Base-by-base conservation (phyloP, 257 asterid genomes). In the Linderniella brevidens region DNA sequence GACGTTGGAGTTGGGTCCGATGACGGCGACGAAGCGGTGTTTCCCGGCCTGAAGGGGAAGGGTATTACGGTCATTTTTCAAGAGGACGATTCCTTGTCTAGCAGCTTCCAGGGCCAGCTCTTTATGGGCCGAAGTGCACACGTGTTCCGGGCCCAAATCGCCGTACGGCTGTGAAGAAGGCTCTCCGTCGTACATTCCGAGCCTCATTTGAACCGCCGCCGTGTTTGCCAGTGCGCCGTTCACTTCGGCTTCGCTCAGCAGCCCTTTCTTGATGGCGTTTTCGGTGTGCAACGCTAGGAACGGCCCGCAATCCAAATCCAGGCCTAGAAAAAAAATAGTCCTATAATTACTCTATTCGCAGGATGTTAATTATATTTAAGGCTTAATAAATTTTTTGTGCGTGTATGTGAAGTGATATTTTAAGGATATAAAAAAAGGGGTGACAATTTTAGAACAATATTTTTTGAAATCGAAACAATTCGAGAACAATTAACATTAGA, bases 301-400 rank as follows among this genome's bases (percentile, higher is more conserved):
- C n/a, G 35, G 13, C 15, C 80, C 84, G 46, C 84, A 72, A 29
- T 61, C 70, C 73, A 70, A 58, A 46, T 70, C 78, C 72, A 74
- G 54, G 1, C 82, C 80, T 73, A 42, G 15, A 39, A 13, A 39
- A 9, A 39, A 10, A 11, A 39, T 39, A 9, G 9, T 10, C 13
- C 9, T 39, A 39, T 25, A 25, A 2, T 25, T 25, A 6, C 32
- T 25, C 32, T 3, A 25, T 25, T 25, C 32, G 32, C 32, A 6
- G 32, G 6, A n/a, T n/a, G n/a, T n/a, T n/a, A n/a, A n/a, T n/a
- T n/a, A n/a, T n/a, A n/a, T n/a, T n/a, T n/a, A n/a, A n/a, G n/a
- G n/a, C n/a, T n/a, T n/a, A n/a, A n/a, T n/a, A n/a, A n/a, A n/a
- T n/a, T n/a, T n/a, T n/a, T n/a, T n/a, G n/a, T n/a, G n/a, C n/a